Conservation (phyloP, 352 stramenopile species). For the Pythium phragmiticola region DNA sequence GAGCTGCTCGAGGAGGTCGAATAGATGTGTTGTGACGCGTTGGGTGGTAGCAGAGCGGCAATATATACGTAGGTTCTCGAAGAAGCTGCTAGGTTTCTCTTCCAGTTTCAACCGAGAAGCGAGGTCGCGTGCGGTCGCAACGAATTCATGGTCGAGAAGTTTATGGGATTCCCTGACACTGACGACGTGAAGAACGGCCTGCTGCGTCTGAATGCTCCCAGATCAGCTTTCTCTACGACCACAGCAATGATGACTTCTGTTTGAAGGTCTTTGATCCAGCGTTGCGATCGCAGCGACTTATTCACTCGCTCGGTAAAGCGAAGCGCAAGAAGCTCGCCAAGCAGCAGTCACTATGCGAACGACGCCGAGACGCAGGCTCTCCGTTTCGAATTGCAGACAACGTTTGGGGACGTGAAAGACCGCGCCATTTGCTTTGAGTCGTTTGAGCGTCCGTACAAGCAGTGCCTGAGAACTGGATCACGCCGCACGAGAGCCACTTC, state of each 20-base stretch:
- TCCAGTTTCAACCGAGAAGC: too few relatives aligned
- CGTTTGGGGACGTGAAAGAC: too few relatives aligned
- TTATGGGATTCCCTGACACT: conserved; percentile 18
- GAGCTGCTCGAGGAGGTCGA: conserved; percentile 32
- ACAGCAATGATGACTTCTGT: conserved; percentile 9
- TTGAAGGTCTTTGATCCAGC: conserved; percentile 20
- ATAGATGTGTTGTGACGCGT: background rate
- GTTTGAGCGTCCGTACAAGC: too few relatives aligned
- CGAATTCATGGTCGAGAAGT: background rate
- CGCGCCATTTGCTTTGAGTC: too few relatives aligned
- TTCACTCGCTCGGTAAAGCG: background rate
- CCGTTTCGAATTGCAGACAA: too few relatives aligned
- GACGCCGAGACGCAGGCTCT: too few relatives aligned
- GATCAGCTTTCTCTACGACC: conserved; percentile 20
- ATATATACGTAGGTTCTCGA: background rate
- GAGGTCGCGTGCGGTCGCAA: background rate
- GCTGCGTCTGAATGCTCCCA: conserved; percentile 25
- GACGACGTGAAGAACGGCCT: conserved; percentile 22
- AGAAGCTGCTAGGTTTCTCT: background rate
- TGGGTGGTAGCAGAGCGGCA: background rate
- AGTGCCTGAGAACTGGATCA: too few relatives aligned
- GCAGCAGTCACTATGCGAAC: too few relatives aligned
- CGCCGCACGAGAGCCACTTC: too few relatives aligned
- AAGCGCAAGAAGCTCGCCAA: too few relatives aligned
- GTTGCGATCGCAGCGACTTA: conserved; percentile 3